Conservation (phyloP, 1,284 basidiomycete genomes). For the Omphalotus olearius region DNA sequence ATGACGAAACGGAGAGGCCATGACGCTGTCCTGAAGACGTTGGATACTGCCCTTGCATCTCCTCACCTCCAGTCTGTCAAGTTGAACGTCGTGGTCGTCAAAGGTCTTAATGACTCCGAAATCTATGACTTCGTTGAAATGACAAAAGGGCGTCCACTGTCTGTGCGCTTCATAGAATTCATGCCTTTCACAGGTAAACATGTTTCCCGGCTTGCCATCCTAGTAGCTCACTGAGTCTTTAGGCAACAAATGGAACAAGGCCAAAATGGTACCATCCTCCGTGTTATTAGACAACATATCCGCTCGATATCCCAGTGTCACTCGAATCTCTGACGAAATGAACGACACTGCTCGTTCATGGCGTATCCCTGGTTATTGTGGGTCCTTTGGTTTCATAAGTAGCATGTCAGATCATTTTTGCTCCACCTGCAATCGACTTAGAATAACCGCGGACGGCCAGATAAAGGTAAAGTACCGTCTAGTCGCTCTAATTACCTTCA, state of each 20-base stretch:
- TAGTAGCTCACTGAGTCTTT: constrained; percentile 10
- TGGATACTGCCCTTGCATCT: constrained; percentile 58
- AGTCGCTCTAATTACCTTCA: background rate
- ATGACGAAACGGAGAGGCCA: constrained; percentile 79
- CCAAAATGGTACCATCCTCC: constrained; percentile 75
- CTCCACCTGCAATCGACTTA: constrained; percentile 77
- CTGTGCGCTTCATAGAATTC: constrained; percentile 87
- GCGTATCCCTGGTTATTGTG: constrained; percentile 67
- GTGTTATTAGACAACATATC: constrained; percentile 53
- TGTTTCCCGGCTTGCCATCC: background rate
- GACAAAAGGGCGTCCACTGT: constrained; percentile 60
- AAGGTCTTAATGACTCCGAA: constrained; percentile 78
- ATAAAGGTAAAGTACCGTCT: constrained; percentile 62
- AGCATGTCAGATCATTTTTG: constrained; percentile 94
- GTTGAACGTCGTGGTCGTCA: constrained; percentile 81
- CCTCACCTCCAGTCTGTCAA: constrained; percentile 59
- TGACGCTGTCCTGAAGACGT: constrained; percentile 65
- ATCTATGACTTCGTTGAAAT: constrained; percentile 75
- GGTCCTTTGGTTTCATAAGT: constrained; percentile 84
- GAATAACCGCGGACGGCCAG: constrained; percentile 85
- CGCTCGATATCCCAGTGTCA: constrained; percentile 41
- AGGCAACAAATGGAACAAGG: constrained; percentile 86
- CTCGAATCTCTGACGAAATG: constrained; percentile 57
- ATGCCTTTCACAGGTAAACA: constrained; percentile 83
- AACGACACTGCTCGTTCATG: constrained; percentile 84